These are phyloP conservation scores for Ceratocystis destructans DNA, from an alignment of 2,329 filamentous ascomycete genomes.

Conservation along the genomic window DNA sequence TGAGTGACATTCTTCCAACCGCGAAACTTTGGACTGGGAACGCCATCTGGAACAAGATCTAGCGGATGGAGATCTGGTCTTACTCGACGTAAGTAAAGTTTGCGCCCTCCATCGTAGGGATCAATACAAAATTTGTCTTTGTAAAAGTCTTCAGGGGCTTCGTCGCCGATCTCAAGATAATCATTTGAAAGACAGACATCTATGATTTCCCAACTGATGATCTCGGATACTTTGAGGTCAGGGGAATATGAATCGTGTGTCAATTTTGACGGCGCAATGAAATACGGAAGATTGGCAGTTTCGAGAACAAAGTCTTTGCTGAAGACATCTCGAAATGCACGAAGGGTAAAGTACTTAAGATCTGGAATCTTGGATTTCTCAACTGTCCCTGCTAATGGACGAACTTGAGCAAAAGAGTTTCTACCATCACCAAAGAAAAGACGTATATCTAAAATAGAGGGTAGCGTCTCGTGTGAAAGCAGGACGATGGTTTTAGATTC, in stretches of 20 bases:
- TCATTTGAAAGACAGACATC: conserved; percentile 27
- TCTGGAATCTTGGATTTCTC: conserved; percentile 30
- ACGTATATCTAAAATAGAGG: conserved; percentile 51
- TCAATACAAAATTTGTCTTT: conserved; percentile 42
- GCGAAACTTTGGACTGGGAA: conserved; percentile 35
- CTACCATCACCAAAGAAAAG: conserved; percentile 56
- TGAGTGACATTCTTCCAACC: conserved; percentile 30
- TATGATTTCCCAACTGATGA: conserved; percentile 52
- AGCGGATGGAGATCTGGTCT: conserved; percentile 46
- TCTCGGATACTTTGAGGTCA: not conserved
- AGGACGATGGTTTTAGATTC: conserved; percentile 52
- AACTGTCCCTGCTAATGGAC: conserved; percentile 33
- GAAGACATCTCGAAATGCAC: conserved; percentile 71
- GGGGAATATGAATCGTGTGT: conserved; percentile 21
- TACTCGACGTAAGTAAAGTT: conserved; percentile 41
- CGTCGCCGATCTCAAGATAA: conserved; percentile 27
- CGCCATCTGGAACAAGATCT: conserved; percentile 49
- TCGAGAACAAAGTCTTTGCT: conserved; percentile 67
- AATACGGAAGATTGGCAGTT: conserved; percentile 60
- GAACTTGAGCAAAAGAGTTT: conserved; percentile 43
- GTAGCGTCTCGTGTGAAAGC: conserved; percentile 53
- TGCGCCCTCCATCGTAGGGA: conserved; percentile 48
- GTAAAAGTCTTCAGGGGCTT: conserved; percentile 37
- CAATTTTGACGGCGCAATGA: conserved; percentile 48
- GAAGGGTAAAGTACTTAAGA: conserved; percentile 60